Evolutionary conservation across 108 stramenopile species (phyloP), one percentile per base, ranked within the genome.

Genomic region (Tribonema minus): DNA sequence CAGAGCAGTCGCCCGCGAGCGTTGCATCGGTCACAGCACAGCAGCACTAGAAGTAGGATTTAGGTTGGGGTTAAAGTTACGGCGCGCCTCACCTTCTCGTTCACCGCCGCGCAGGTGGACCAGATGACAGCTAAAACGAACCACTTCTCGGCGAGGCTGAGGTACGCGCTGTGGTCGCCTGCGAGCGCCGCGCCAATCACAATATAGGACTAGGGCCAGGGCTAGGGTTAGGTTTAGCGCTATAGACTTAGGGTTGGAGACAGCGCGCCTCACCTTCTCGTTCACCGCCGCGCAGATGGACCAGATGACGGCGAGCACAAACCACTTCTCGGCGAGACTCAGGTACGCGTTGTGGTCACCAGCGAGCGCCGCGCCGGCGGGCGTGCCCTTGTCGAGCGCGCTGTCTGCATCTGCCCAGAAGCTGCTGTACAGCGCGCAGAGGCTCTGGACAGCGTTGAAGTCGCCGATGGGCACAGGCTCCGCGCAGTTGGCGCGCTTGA

Each of bases 311-410:
- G 83, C 63, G 34, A 89, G 89, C 25, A 86, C 82, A 61, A 90
- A 90, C 88, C 88, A 88, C 82, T 89, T 90, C 83, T 90, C 89
- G 32, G 74, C 75, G 20, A 88, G 30, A 2, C 77, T 64, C 29
- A 78, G 58, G 68, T 78, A 78, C 1, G 64, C 68, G 23, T 78
- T 64, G n/a, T 60, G 27, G 9, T 64, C 73, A 3, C 40, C 65
- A 9, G 64, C 64, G 12, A 75, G 64, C 4, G 64, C 73, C 38
- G 67, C 68, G 40, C 25, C 15, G 0, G 33, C 36, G 38, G 60
- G 25, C 4, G 31, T 38, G 46, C 25, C n/a, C 27, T 38, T 30
- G 3, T 58, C 28, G 0, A 81, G 64, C 25, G 64, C 78, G 37
- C 83, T 84, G 26, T 80, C 83, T 1, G 65, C 29, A 9, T 36